Conservation (phyloP, 306 rosid genomes). For the Lagenaria siceraria region DNA sequence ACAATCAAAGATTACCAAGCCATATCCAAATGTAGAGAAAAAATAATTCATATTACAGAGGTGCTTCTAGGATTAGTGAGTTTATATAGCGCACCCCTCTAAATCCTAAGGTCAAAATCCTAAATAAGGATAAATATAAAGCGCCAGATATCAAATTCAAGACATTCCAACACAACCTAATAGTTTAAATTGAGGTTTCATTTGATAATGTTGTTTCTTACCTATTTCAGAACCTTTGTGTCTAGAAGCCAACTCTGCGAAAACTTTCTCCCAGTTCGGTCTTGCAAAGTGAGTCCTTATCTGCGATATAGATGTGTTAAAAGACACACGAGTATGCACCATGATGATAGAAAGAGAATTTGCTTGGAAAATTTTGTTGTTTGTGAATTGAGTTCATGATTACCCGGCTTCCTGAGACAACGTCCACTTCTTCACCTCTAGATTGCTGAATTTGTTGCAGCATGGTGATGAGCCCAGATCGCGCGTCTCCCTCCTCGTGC, state of each 20-base stretch:
- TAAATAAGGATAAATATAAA: no score
- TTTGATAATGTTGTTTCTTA: background rate
- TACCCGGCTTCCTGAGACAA: conserved; percentile 71
- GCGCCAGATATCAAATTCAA: no score
- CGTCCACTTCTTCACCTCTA: conserved; percentile 55
- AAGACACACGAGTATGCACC: background rate
- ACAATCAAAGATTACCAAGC: no score
- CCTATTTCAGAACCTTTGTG: background rate
- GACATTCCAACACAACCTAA: no score
- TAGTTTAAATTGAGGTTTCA: background rate
- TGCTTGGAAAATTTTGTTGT: background rate
- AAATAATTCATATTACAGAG: no score
- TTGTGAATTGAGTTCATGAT: background rate
- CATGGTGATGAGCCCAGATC: conserved; percentile 60
- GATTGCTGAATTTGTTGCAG: conserved; percentile 49
- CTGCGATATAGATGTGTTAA: conserved; percentile 17
- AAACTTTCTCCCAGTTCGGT: conserved; percentile 77
- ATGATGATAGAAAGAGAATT: background rate
- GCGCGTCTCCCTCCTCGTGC: conserved; percentile 56
- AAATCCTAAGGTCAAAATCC: no score
- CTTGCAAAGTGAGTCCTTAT: conserved; percentile 75
- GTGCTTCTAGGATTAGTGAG: no score
- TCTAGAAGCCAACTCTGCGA: conserved; percentile 4
- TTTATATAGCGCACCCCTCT: no score
- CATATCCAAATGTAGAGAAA: no score